Evolutionary conservation across 331 rosid genomes (phyloP).

Genomic region (Saraca asoca): DNA sequence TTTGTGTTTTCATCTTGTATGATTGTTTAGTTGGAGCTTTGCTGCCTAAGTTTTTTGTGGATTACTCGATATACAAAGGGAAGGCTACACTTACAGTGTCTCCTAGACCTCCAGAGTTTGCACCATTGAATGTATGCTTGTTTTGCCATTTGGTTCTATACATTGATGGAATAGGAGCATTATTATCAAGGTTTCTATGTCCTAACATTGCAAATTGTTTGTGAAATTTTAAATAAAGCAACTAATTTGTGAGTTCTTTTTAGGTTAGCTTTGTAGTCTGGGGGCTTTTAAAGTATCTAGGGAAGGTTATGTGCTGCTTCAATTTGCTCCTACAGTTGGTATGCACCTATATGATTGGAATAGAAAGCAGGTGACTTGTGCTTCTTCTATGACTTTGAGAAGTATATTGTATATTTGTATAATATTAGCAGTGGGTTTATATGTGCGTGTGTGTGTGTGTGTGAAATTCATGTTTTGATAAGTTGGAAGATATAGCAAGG

Average conservation of each 20-base stretch:
- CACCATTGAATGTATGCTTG: constrained; percentile 53
- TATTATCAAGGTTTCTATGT: constrained; percentile 11
- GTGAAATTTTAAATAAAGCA: constrained; percentile 7
- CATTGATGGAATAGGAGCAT: neutral
- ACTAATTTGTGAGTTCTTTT: constrained; percentile 30
- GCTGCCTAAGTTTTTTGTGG: constrained; percentile 57
- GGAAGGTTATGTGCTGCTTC: constrained; percentile 70
- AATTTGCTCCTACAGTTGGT: constrained; percentile 77
- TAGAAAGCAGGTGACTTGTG: constrained; percentile 63
- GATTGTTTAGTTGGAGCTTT: constrained; percentile 42
- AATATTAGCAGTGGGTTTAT: neutral
- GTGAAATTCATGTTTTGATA: constrained; percentile 18
- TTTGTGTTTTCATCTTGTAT: constrained; percentile 33
- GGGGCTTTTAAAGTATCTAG: constrained; percentile 67
- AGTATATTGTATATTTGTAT: neutral
- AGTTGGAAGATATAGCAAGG: constrained; percentile 1
- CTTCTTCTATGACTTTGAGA: constrained; percentile 9
- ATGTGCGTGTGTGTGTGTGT: too few relatives aligned
- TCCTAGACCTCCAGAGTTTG: constrained; percentile 73
- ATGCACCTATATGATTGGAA: constrained; percentile 67
- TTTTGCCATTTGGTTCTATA: constrained; percentile 13
- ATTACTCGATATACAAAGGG: constrained; percentile 69
- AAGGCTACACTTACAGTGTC: constrained; percentile 69
- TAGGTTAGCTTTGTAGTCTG: constrained; percentile 52
- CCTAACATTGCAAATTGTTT: neutral